Evolutionary conservation across 352 stramenopile genomes (phyloP).

Genomic region (Ophiocytium majus): DNA sequence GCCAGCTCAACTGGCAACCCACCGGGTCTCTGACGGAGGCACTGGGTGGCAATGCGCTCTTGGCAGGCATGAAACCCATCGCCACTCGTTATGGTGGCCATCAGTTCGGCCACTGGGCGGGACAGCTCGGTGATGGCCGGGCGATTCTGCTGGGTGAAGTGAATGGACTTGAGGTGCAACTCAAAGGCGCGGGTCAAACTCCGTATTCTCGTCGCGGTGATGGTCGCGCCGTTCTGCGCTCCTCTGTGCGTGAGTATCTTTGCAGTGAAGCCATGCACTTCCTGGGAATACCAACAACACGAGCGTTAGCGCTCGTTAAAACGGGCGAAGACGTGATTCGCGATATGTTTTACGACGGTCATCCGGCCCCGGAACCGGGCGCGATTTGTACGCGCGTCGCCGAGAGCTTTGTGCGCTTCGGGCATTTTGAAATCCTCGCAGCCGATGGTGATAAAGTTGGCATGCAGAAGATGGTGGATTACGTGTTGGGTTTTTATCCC

Average conservation of each 20-base stretch:
- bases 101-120: slow-evolving; percentile 80
- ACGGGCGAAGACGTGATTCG: slow-evolving; percentile 71
- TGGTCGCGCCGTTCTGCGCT: slow-evolving; percentile 69
- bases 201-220: slow-evolving; percentile 77
- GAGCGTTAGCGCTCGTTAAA: slow-evolving; percentile 71
- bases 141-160: slow-evolving; percentile 69
- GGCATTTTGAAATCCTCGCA: slow-evolving; percentile 86
- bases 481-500: no score
- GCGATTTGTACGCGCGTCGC: slow-evolving; percentile 78
- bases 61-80: slow-evolving; percentile 65
- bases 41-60: slow-evolving; percentile 68
- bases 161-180: slow-evolving; percentile 83
- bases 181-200: slow-evolving; percentile 90
- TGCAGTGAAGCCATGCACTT: slow-evolving; percentile 88
- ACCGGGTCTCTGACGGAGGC: no score
- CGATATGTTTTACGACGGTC: no score
- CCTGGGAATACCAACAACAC: slow-evolving; percentile 83
- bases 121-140: slow-evolving; percentile 77
- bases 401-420: slow-evolving; percentile 83
- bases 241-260: slow-evolving; percentile 90
- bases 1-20: no score
- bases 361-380: slow-evolving; percentile 68
- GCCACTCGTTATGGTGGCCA: slow-evolving; percentile 82
- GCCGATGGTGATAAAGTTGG: no score
- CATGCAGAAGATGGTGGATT: no score